phyloP scores from a whole-genome alignment of 805 yeast species.

The Brettanomyces nanus region DNA sequence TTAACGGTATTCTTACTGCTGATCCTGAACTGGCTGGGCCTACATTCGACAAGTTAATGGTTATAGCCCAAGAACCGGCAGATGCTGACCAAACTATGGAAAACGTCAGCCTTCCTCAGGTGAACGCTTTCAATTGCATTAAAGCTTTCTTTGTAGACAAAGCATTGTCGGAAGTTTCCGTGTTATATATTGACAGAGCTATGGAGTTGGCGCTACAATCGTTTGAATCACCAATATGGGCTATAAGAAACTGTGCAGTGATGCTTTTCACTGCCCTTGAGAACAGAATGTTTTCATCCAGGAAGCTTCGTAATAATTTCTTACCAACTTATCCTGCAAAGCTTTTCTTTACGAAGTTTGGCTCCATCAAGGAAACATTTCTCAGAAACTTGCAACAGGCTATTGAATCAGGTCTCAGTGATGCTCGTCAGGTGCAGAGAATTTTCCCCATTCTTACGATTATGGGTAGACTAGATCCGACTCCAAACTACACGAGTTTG shows the following conservation, averaged over 20 bases:
- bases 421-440: constrained; percentile 32
- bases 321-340: constrained; percentile 33
- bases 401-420: constrained; percentile 25
- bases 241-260: constrained; percentile 83
- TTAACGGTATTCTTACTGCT: constrained; percentile 66
- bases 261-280: constrained; percentile 87
- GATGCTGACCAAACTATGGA: constrained; percentile 31
- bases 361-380: constrained; percentile 42
- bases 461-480: constrained; percentile 57
- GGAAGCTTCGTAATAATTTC: constrained; percentile 26
- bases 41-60: constrained; percentile 45
- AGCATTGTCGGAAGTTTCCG: constrained; percentile 44
- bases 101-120: constrained; percentile 77
- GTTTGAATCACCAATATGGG: constrained; percentile 69
- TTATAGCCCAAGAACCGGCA: constrained; percentile 47
- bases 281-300: constrained; percentile 67
- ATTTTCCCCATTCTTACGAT: constrained; percentile 72
- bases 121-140: constrained; percentile 86
- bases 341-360: constrained; percentile 62
- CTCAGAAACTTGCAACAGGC: constrained; percentile 32
- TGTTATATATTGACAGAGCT: constrained; percentile 46
- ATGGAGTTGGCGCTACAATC: constrained; percentile 52
- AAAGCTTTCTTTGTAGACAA: constrained; percentile 69
- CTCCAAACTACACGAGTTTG: constrained; percentile 46
- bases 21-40: constrained; percentile 32